phyloP scores from a whole-genome alignment of 2,329 filamentous ascomycete species.

The Hymenoscyphus infarciens region DNA sequence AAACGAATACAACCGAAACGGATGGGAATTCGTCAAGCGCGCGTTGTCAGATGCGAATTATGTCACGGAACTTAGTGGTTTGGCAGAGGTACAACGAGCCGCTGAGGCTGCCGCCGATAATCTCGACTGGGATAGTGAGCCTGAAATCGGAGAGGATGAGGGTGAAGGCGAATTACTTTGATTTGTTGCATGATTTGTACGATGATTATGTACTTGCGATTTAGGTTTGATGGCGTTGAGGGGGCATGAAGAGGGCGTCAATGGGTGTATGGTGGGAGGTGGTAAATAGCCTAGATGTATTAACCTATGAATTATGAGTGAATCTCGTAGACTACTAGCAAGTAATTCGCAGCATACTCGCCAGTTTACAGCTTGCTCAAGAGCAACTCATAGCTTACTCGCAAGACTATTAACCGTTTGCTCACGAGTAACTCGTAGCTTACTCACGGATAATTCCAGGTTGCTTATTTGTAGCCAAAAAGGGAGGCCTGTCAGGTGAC shows the following conservation, averaged over 20 bases:
- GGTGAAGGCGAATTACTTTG: conserved; percentile 34
- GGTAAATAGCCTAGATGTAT: conserved; percentile 5
- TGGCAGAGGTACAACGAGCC: conserved; percentile 65
- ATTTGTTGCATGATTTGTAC: conserved; percentile 11
- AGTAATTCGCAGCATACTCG: background rate
- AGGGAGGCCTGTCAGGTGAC: too few relatives aligned
- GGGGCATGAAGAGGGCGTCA: background rate
- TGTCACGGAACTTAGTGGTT: conserved; percentile 70
- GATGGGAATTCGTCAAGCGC: conserved; percentile 73
- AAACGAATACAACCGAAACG: conserved; percentile 60
- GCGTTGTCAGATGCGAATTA: conserved; percentile 74
- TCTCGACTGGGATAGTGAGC: conserved; percentile 60
- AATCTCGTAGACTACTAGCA: background rate
- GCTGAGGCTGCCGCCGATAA: conserved; percentile 48
- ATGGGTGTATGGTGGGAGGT: background rate
- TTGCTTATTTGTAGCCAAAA: too few relatives aligned
- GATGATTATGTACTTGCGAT: conserved; percentile 9
- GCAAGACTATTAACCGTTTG: too few relatives aligned
- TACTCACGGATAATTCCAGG: too few relatives aligned
- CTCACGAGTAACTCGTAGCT: too few relatives aligned
- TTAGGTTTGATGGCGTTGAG: conserved; percentile 5
- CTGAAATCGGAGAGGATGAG: conserved; percentile 53
- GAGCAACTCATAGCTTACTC: background rate
- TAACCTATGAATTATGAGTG: background rate
- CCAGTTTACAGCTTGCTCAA: too few relatives aligned